Conservation (phyloP, 176 grass and related monocot species). For the Oryza longistaminata region DNA sequence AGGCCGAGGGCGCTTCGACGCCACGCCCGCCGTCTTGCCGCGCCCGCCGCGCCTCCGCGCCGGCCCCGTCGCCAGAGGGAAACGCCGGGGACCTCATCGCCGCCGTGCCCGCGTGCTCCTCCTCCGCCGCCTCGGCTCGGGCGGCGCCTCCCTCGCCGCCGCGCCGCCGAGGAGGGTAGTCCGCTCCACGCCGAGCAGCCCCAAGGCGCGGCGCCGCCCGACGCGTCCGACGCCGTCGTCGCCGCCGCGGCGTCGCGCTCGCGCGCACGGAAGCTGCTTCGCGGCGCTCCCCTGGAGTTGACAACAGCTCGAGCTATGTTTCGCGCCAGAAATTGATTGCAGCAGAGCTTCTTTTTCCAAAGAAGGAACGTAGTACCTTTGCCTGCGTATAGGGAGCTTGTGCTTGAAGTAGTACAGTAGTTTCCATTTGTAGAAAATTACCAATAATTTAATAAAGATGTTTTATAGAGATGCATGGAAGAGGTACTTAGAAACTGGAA, state of each 20-base stretch:
- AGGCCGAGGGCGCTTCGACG: no score
- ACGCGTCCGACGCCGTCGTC: not conserved
- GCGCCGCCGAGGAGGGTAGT: conserved; percentile 19
- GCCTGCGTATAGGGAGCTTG: not conserved
- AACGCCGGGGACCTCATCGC: conserved; percentile 58
- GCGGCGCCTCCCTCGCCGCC: not conserved
- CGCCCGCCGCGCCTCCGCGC: conserved; percentile 34
- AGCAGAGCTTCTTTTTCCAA: not conserved
- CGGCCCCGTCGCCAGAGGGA: conserved; percentile 43
- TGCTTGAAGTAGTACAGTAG: not conserved
- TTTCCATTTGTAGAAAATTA: not conserved
- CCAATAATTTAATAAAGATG: not conserved
- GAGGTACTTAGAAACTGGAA: not conserved
- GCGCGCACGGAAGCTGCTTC: conserved; percentile 57
- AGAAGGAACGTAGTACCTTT: not conserved
- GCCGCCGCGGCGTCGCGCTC: not conserved
- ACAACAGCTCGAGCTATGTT: no score
- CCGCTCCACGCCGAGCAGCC: conserved; percentile 62
- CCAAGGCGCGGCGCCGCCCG: conserved; percentile 6
- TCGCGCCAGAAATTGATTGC: not conserved
- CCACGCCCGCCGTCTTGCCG: conserved; percentile 43
- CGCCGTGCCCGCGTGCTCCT: conserved; percentile 55
- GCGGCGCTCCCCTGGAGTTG: conserved; percentile 52
- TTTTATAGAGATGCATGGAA: not conserved
- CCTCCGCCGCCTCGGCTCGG: conserved; percentile 53